phyloP scores from a whole-genome alignment of 331 rosid genomes.

The Ulmus americana region DNA sequence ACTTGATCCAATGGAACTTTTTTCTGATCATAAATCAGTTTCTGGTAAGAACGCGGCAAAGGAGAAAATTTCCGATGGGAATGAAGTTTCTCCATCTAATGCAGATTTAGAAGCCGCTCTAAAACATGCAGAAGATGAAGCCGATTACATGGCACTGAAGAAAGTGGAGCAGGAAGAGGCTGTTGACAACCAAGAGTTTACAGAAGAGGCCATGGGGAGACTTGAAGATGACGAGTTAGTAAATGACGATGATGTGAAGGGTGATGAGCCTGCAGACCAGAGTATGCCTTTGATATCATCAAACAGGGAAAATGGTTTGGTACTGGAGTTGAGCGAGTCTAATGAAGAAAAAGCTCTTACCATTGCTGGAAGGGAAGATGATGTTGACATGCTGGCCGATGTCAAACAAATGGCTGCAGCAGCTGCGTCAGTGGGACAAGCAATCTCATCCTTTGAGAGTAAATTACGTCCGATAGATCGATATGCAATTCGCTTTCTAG shows the following conservation, averaged over 20 bases:
- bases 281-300: conserved; percentile 41
- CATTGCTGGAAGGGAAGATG: conserved; percentile 58
- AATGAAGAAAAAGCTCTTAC: conserved; percentile 55
- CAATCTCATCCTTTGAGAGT: conserved; percentile 70
- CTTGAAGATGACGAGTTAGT: conserved; percentile 85
- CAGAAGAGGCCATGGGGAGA: conserved; percentile 91
- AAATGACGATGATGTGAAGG: conserved; percentile 72
- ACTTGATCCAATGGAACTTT: conserved; percentile 95
- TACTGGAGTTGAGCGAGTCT: conserved; percentile 39
- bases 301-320: conserved; percentile 46
- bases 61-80: conserved; percentile 53
- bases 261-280: conserved; percentile 65
- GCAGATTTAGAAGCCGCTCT: conserved; percentile 92
- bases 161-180: conserved; percentile 95
- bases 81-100: conserved; percentile 64
- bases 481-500: conserved; percentile 92
- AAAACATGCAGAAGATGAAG: conserved; percentile 91
- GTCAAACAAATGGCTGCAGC: conserved; percentile 94
- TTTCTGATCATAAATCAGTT: conserved; percentile 76
- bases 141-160: conserved; percentile 93
- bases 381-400: conserved; percentile 88
- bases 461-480: conserved; percentile 86
- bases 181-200: conserved; percentile 92
- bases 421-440: conserved; percentile 88
- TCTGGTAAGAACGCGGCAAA: conserved; percentile 48